These are phyloP conservation scores for Biscogniauxia marginata DNA, from an alignment of 2,329 filamentous ascomycete species.

Conservation along the genomic window DNA sequence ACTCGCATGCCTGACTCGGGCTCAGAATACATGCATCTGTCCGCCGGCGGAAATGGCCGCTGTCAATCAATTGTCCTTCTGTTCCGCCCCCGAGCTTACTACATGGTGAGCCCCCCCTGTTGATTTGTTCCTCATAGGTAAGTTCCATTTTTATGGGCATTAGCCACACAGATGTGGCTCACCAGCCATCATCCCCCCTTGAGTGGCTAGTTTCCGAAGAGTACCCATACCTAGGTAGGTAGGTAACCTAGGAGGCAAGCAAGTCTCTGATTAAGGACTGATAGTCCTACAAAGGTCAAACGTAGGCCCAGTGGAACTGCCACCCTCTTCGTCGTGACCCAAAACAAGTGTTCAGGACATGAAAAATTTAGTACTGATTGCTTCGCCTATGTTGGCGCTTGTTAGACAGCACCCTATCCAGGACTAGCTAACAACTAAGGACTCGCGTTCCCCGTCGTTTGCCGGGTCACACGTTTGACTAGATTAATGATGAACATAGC, in stretches of 20 bases:
- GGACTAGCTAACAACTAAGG: background rate
- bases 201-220: too few species aligned
- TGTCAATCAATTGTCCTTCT: background rate
- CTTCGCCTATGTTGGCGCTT: background rate
- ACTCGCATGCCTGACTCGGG: too few species aligned
- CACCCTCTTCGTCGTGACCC: too few species aligned
- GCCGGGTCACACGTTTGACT: background rate
- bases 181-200: too few species aligned
- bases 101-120: too few species aligned
- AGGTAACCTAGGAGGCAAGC: too few species aligned
- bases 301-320: too few species aligned
- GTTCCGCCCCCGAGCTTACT: background rate
- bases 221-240: too few species aligned
- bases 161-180: too few species aligned
- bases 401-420: background rate
- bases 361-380: background rate
- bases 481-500: background rate
- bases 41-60: background rate
- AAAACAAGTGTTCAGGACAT: background rate
- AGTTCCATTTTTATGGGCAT: too few species aligned
- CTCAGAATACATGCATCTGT: background rate
- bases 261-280: too few species aligned
- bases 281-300: background rate
- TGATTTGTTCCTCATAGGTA: too few species aligned
- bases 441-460: background rate